Conservation (phyloP, 2,329 filamentous ascomycete genomes). For the Cercospora zeina region DNA sequence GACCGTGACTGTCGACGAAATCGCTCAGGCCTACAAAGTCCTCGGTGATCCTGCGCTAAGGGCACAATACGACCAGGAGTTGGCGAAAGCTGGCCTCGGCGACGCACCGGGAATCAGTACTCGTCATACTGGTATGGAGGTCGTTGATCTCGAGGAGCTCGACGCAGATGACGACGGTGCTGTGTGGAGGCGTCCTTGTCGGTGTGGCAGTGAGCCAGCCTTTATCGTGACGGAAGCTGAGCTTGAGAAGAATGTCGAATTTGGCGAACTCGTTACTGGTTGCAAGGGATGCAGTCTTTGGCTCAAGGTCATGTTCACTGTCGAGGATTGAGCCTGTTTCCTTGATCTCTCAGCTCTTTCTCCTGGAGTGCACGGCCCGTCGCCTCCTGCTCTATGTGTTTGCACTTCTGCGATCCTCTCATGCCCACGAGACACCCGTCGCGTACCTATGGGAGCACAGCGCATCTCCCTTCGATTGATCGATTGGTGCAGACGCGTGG, state of each 20-base stretch:
- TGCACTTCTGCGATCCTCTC: too few species aligned
- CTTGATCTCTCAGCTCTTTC: not conserved
- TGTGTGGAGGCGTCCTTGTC: slow-evolving; percentile 56
- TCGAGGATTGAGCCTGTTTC: slow-evolving; percentile 43
- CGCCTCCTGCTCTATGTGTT: not conserved
- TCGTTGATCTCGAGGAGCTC: slow-evolving; percentile 60
- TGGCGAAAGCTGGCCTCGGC: slow-evolving; percentile 33
- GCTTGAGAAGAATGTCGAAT: slow-evolving; percentile 52
- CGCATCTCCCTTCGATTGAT: not conserved
- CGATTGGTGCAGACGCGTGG: not conserved
- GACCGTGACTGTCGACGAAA: slow-evolving; percentile 55
- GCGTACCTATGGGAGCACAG: not conserved
- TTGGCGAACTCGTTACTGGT: slow-evolving; percentile 60
- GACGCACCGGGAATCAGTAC: slow-evolving; percentile 15
- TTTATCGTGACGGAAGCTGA: slow-evolving; percentile 58
- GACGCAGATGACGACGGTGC: slow-evolving; percentile 42
- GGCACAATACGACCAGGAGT: slow-evolving; percentile 52
- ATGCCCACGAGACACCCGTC: too few species aligned
- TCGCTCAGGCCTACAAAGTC: slow-evolving; percentile 59
- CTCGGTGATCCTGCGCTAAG: slow-evolving; percentile 50
- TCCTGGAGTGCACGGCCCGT: not conserved
- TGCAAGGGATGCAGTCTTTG: slow-evolving; percentile 65
- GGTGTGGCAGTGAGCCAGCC: slow-evolving; percentile 59
- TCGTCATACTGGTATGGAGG: slow-evolving; percentile 53
- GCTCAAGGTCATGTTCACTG: slow-evolving; percentile 61